These are phyloP conservation scores for Climacium dendroides DNA, from an alignment of 225 moss, liverwort and hornwort species.

Conservation along the genomic window DNA sequence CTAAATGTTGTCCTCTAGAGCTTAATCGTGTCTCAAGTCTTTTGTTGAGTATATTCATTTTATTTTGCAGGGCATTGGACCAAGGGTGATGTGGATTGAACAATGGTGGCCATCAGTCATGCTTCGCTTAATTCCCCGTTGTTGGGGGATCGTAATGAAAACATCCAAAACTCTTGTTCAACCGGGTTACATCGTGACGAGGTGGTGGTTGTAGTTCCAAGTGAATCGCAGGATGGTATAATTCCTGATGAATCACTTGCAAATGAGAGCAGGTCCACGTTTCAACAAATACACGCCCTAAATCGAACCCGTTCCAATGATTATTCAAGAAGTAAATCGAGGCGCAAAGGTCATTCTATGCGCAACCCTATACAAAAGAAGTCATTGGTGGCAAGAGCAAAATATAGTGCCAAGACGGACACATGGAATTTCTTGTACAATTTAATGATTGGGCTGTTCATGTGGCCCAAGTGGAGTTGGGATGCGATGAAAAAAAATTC, in stretches of 20 bases:
- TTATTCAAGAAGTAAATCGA: not conserved
- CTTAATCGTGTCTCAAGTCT: not conserved
- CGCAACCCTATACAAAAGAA: conserved; percentile 69
- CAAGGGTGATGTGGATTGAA: conserved; percentile 88
- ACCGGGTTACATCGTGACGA: not conserved
- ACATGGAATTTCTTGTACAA: conserved; percentile 57
- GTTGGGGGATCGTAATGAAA: not conserved
- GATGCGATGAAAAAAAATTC: conserved; percentile 49
- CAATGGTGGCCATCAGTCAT: not conserved
- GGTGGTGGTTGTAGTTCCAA: not conserved
- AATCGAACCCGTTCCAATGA: conserved; percentile 3
- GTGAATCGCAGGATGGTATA: not conserved
- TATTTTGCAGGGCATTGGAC: conserved; percentile 61
- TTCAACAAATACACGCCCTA: conserved; percentile 17
- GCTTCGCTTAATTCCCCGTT: conserved; percentile 1
- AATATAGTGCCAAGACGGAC: conserved; percentile 52
- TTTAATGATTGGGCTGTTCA: conserved; percentile 41
- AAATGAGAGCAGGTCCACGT: conserved; percentile 11
- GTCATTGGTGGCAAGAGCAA: conserved; percentile 69
- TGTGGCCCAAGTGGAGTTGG: conserved; percentile 96
- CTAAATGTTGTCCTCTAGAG: not conserved
- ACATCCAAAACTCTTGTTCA: not conserved
- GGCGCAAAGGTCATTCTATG: conserved; percentile 16
- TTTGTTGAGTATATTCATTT: not conserved
- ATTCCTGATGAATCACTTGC: not conserved